Evolutionary conservation across 2,329 filamentous ascomycete genomes (phyloP).

Genomic region (Beauveria scarabaeidicola): DNA sequence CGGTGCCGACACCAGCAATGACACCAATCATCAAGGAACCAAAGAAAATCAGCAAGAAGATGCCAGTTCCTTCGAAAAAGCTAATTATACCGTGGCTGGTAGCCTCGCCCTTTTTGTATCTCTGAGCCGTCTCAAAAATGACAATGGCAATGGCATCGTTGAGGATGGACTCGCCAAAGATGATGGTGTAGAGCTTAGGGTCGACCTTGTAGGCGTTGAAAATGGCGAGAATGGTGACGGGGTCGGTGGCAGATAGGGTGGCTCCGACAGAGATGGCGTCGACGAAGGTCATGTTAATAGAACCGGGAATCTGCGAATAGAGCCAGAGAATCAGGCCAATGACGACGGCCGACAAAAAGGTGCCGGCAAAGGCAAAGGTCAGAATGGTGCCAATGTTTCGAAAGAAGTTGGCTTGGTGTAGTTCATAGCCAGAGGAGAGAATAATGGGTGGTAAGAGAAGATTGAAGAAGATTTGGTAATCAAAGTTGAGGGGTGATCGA

Average conservation of each 20-base stretch:
- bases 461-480: conserved; percentile 99
- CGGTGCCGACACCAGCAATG: conserved; percentile 76
- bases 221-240: conserved; percentile 94
- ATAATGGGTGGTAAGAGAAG: conserved; percentile 97
- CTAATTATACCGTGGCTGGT: conserved; percentile 68
- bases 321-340: conserved; percentile 81
- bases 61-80: conserved; percentile 82
- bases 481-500: conserved; percentile 85
- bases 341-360: conserved; percentile 93
- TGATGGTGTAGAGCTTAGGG: conserved; percentile 95
- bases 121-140: conserved; percentile 93
- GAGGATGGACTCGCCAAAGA: conserved; percentile 95
- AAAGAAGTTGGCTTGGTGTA: conserved; percentile 99
- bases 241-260: conserved; percentile 92
- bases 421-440: conserved; percentile 89
- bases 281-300: conserved; percentile 79
- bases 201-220: conserved; percentile 99
- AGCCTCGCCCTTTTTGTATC: conserved; percentile 71
- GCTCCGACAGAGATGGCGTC: conserved; percentile 96
- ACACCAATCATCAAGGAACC: conserved; percentile 86
- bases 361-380: conserved; percentile 95
- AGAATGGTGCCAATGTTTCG: conserved; percentile 95
- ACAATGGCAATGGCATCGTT: conserved; percentile 99
- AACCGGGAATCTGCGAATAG: conserved; percentile 79
- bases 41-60: conserved; percentile 95